Evolutionary conservation across 2,329 filamentous ascomycete species (phyloP), one percentile per base, ranked within the genome.

Genomic region (Dactylella cylindrospora): DNA sequence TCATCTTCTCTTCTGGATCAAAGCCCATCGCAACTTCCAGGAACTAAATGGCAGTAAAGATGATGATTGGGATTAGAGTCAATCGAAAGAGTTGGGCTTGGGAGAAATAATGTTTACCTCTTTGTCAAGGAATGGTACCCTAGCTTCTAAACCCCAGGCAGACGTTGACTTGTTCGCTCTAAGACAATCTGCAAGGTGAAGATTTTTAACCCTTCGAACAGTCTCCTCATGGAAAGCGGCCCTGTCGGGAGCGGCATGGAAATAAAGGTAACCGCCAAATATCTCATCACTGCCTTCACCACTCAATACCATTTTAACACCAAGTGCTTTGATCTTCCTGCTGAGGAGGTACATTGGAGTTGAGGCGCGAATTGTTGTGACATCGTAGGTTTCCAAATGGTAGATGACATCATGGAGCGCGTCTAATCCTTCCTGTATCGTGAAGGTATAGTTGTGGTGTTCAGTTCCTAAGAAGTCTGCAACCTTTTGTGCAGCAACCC

Each of bases 281-380:
- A 96, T 96, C 77, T 98, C 93, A 74, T 98, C 93, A 71, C 87
- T 93, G 43, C 93, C 93, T 76, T 98, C 93, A 65, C 93, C 93
- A 70, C 87, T 94, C 65, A 98, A 81, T 54, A 98, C 93, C 93
- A 98, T 98, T 83, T 98, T 98, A 72, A 98, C 88, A 66, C 93
- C 93, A 84, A 96, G 91, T 28, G 90, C 93, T 80, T 98, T 98
- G 80, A 98, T 98, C 80, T 98, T 98, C 73, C 94, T 85, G 65
- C 89, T 93, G 40, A 98, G 81, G 66, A 98, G 79, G 77, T 96
- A 98, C 93, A 98, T 98, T 67, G 93, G 93, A 8, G 93, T 98
- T 8, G 91, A 97, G 51, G 93, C 93, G 72, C 93, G 90, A 72
- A 98, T 97, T 2, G 93, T 98, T 47, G 93, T 98, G 20, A 98